Evolutionary conservation across 2,329 filamentous ascomycete genomes (phyloP).

Genomic region (Parasarocladium wereldwijsianum): DNA sequence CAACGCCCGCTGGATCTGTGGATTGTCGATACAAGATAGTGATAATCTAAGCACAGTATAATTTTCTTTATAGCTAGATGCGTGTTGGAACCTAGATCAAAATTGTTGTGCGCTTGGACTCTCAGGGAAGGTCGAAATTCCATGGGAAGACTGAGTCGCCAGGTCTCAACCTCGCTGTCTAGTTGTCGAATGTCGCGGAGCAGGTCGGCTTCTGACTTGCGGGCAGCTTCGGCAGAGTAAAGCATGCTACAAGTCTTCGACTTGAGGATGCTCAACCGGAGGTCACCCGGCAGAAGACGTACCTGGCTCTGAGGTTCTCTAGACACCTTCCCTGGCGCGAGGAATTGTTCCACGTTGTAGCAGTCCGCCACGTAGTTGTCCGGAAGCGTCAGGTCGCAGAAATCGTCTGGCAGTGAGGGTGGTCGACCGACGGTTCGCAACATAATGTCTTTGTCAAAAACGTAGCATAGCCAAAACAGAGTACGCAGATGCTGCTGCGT

Average conservation of each 20-base stretch:
- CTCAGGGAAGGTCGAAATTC: conserved; percentile 29
- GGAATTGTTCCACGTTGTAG: too few relatives aligned
- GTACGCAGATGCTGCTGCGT: conserved; percentile 6
- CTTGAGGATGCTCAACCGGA: conserved; percentile 35
- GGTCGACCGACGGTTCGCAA: conserved; percentile 11
- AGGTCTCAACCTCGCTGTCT: conserved; percentile 39
- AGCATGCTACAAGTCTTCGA: conserved; percentile 30
- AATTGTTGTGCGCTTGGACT: too few relatives aligned
- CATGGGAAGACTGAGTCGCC: conserved; percentile 32
- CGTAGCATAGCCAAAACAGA: conserved; percentile 15
- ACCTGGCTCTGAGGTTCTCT: too few relatives aligned
- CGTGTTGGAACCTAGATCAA: conserved; percentile 14
- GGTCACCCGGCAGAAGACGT: conserved; percentile 16
- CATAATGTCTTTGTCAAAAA: conserved; percentile 13
- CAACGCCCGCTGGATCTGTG: conserved; percentile 40
- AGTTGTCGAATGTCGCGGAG: conserved; percentile 39
- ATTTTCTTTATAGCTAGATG: conserved; percentile 34
- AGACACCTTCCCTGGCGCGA: too few relatives aligned
- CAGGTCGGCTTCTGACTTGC: conserved; percentile 38
- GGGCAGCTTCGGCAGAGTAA: conserved; percentile 31
- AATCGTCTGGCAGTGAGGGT: conserved; percentile 22
- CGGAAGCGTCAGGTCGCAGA: conserved; percentile 34
- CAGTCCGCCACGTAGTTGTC: conserved; percentile 6
- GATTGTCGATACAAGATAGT: conserved; percentile 38
- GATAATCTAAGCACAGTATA: conserved; percentile 37